A percentile compares a stretch with the other conserved stretches of the same genome.
Conservation (phyloP, 139 green algal genomes). For the Coelastrella sp. region DNA sequence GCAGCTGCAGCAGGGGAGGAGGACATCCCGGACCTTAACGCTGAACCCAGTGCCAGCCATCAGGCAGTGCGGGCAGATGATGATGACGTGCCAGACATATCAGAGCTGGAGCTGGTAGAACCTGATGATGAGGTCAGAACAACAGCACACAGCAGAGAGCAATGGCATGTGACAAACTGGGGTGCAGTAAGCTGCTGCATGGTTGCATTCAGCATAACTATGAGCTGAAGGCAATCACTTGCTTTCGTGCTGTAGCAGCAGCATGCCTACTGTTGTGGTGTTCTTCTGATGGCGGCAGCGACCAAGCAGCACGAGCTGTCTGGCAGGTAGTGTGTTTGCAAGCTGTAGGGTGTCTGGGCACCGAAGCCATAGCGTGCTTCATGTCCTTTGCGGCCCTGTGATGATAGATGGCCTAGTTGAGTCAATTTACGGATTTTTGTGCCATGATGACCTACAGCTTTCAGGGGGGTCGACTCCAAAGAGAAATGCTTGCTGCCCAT, state of each 20-base stretch:
- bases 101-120: slow-evolving; percentile 75
- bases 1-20: slow-evolving; percentile 53
- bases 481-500: background rate
- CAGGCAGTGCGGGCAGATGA: slow-evolving; percentile 53
- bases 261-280: no score
- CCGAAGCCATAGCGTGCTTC: no score
- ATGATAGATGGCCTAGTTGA: no score
- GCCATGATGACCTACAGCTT: background rate
- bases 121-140: slow-evolving; percentile 70
- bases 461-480: background rate
- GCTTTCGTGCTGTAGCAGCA: no score
- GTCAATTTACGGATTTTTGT: no score
- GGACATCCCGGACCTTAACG: slow-evolving; percentile 61
- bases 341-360: no score
- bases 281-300: no score
- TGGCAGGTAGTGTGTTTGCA: no score
- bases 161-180: background rate
- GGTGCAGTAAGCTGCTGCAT: background rate
- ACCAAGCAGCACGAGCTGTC: no score
- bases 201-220: background rate
- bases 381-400: no score
- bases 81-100: slow-evolving; percentile 84
- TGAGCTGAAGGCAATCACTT: background rate
- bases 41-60: slow-evolving; percentile 7
- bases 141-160: background rate